A percentile compares a stretch with the other conserved stretches of the same genome.
Conservation (phyloP, 768 basidiomycete genomes). For the Amanita subjunquillea region DNA sequence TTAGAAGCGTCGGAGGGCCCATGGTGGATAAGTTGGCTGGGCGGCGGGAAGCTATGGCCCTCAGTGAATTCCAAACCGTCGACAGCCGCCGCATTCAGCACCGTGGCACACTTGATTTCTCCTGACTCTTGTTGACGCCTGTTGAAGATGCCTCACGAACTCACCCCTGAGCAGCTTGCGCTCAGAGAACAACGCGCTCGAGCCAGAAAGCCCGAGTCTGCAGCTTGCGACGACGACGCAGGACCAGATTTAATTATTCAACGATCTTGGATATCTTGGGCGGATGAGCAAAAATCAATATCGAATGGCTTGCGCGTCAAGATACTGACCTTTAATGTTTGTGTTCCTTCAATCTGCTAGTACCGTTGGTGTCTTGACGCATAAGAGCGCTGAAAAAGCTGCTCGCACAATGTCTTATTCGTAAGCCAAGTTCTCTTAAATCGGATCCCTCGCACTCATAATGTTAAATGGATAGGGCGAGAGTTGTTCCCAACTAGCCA, state of each 20-base stretch:
- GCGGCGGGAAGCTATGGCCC: conserved; percentile 10
- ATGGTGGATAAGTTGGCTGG: conserved; percentile 7
- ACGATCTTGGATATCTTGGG: conserved; percentile 31
- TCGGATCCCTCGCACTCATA: background rate
- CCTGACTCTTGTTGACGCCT: background rate
- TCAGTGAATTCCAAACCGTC: conserved; percentile 13
- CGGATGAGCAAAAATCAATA: conserved; percentile 11
- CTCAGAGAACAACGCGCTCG: conserved; percentile 38
- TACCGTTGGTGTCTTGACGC: background rate
- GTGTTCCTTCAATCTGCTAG: conserved; percentile 19
- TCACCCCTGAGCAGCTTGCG: conserved; percentile 47
- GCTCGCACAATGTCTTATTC: conserved; percentile 70
- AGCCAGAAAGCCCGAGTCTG: conserved; percentile 21
- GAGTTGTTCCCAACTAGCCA: conserved; percentile 79
- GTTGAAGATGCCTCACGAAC: background rate
- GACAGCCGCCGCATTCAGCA: conserved; percentile 26
- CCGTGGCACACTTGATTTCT: background rate
- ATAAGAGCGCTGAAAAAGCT: conserved; percentile 30
- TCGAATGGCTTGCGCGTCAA: conserved; percentile 26
- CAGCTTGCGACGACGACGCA: conserved; percentile 8
- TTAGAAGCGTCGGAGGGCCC: conserved; percentile 3
- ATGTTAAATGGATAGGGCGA: conserved; percentile 36
- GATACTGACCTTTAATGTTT: conserved; percentile 78
- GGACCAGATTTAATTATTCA: conserved; percentile 17
- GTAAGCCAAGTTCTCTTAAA: conserved; percentile 33